Evolutionary conservation across 192 early-diverging fungal genomes (phyloP).

Genomic region (Rhizoclosmatium globosum): DNA sequence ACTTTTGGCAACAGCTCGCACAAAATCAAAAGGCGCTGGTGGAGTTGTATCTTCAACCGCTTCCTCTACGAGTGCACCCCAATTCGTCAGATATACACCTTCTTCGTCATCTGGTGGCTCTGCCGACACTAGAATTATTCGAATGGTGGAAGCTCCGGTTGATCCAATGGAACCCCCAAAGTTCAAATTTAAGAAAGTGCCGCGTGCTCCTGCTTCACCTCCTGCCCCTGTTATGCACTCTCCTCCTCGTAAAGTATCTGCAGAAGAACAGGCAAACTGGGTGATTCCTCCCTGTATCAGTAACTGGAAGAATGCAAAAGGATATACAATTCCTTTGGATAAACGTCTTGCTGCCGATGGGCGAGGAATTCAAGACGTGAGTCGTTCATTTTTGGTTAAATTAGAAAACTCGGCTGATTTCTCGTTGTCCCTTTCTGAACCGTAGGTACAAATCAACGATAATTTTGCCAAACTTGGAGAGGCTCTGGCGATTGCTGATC

Average conservation of each 20-base stretch:
- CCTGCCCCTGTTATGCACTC: conserved; percentile 99
- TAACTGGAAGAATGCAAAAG: conserved; percentile 99
- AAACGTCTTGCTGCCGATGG: conserved; percentile 98
- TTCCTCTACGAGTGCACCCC: conserved; percentile 66
- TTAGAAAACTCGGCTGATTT: conserved; percentile 30
- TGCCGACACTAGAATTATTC: conserved; percentile 88
- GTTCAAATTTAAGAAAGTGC: conserved; percentile 92
- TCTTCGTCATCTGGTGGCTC: conserved; percentile 71
- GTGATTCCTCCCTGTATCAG: conserved; percentile 98
- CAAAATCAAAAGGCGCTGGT: conserved; percentile 70
- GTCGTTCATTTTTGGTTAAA: neutral
- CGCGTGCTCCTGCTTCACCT: conserved; percentile 83
- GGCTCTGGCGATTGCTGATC: conserved; percentile 90
- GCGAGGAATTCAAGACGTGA: conserved; percentile 87
- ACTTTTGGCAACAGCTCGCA: conserved; percentile 58
- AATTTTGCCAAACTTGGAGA: conserved; percentile 97
- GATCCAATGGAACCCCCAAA: conserved; percentile 97
- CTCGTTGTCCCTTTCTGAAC: neutral
- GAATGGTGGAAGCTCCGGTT: conserved; percentile 92
- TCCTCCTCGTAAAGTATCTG: conserved; percentile 94
- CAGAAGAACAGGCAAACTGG: conserved; percentile 97
- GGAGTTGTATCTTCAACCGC: conserved; percentile 16
- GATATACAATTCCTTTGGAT: conserved; percentile 98
- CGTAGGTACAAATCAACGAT: conserved; percentile 80
- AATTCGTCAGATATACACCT: conserved; percentile 92